Conservation (phyloP, 192 early-diverging fungal genomes). For the Podila verticillata region DNA sequence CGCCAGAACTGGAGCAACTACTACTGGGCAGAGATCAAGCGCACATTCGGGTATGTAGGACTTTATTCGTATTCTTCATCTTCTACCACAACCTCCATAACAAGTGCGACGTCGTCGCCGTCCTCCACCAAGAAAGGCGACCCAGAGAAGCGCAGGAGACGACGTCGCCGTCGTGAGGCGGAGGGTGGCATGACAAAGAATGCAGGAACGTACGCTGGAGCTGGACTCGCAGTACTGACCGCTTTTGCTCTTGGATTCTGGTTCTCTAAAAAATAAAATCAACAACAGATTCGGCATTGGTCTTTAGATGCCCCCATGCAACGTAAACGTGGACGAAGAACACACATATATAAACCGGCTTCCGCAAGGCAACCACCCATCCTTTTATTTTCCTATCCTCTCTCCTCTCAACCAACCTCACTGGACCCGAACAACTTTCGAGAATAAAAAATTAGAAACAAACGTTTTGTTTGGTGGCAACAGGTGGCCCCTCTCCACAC, state of each 20-base stretch:
- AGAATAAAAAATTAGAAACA: too few species aligned
- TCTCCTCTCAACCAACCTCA: too few species aligned
- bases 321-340: not conserved
- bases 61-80: constrained; percentile 25
- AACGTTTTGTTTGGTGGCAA: too few species aligned
- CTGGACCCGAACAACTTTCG: too few species aligned
- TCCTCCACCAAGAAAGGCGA: constrained; percentile 25
- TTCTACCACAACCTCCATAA: constrained; percentile 12
- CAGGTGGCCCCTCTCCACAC: too few species aligned
- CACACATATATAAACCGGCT: too few species aligned
- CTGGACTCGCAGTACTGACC: constrained; percentile 56
- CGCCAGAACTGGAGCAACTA: constrained; percentile 89
- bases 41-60: constrained; percentile 85
- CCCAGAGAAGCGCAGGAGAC: constrained; percentile 9
- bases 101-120: constrained; percentile 21
- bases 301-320: not conserved
- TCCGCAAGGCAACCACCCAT: too few species aligned
- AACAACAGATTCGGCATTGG: not conserved
- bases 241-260: constrained; percentile 55
- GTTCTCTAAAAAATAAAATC: constrained; percentile 50
- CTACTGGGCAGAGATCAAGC: constrained; percentile 95
- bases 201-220: constrained; percentile 34
- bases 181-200: not conserved
- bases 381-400: too few species aligned
- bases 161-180: constrained; percentile 25